Percentiles rank a stretch among this genome's conserved stretches.
phyloP scores from a whole-genome alignment of 1,284 basidiomycete genomes.

The Austroboletus niveus region DNA sequence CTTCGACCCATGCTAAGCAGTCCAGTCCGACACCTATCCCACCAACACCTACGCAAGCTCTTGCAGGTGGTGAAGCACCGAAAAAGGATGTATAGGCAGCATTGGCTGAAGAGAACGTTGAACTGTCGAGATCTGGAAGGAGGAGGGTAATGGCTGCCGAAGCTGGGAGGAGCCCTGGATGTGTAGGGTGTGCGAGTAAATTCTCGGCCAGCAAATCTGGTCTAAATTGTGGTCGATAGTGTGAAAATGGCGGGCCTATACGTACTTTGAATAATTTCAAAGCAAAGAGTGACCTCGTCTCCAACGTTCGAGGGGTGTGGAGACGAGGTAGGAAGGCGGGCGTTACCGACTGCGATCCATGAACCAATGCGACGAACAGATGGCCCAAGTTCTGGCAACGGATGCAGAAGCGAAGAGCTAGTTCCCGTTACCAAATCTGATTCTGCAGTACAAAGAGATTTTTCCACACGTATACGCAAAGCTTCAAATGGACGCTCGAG shows the following conservation, averaged over 20 bases:
- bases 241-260: slow-evolving; percentile 1
- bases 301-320: slow-evolving; percentile 49
- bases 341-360: slow-evolving; percentile 62
- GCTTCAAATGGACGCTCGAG: slow-evolving; percentile 44
- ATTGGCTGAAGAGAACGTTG: slow-evolving; percentile 72
- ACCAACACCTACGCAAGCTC: slow-evolving; percentile 83
- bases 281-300: slow-evolving; percentile 65
- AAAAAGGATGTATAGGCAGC: slow-evolving; percentile 79
- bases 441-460: slow-evolving; percentile 2
- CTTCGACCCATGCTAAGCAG: slow-evolving; percentile 58
- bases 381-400: slow-evolving; percentile 12
- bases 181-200: background rate
- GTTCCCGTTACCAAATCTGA: background rate
- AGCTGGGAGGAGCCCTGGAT: slow-evolving; percentile 46
- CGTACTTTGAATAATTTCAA: slow-evolving; percentile 55
- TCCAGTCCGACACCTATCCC: slow-evolving; percentile 69
- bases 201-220: slow-evolving; percentile 13
- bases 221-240: slow-evolving; percentile 3
- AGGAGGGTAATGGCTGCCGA: slow-evolving; percentile 82
- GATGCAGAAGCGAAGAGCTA: background rate
- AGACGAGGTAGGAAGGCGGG: slow-evolving; percentile 36
- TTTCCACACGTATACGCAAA: slow-evolving; percentile 13
- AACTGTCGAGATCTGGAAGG: slow-evolving; percentile 73
- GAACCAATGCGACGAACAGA: slow-evolving; percentile 31
- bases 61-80: slow-evolving; percentile 87